These are phyloP conservation scores for Xenoacremonium recifei DNA, from an alignment of 2,329 filamentous ascomycete genomes.

Conservation along the genomic window DNA sequence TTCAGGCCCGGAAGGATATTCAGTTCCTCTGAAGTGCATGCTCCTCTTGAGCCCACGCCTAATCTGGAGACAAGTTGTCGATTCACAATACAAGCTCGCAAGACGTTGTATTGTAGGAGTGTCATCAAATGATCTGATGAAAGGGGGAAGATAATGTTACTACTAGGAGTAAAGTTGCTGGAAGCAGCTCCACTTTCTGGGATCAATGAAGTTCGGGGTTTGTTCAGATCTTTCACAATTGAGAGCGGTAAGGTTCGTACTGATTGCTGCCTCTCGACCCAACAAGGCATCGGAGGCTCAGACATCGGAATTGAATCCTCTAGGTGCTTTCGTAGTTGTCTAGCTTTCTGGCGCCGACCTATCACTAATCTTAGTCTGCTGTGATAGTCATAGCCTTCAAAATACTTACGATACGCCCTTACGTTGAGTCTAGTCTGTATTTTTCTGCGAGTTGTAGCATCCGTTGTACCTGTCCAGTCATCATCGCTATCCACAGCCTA, in stretches of 20 bases:
- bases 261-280: neutral
- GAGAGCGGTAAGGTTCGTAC: neutral
- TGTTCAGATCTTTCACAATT: no score
- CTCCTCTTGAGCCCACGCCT: neutral
- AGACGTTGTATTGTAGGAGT: neutral
- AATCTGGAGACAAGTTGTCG: neutral
- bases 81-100: neutral
- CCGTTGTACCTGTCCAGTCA: constrained; percentile 44
- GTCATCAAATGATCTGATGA: neutral
- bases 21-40: neutral
- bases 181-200: no score
- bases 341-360: no score
- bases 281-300: neutral
- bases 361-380: no score
- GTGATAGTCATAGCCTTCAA: no score
- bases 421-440: constrained; percentile 45
- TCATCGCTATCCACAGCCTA: constrained; percentile 39
- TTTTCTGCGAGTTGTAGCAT: constrained; percentile 39
- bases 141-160: neutral
- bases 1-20: neutral
- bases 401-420: constrained; percentile 34
- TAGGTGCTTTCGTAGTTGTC: no score
- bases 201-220: no score
- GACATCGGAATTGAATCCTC: no score
- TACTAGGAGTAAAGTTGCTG: no score